Conservation (phyloP, 2,329 filamentous ascomycete genomes). For the Colletotrichum siamense region DNA sequence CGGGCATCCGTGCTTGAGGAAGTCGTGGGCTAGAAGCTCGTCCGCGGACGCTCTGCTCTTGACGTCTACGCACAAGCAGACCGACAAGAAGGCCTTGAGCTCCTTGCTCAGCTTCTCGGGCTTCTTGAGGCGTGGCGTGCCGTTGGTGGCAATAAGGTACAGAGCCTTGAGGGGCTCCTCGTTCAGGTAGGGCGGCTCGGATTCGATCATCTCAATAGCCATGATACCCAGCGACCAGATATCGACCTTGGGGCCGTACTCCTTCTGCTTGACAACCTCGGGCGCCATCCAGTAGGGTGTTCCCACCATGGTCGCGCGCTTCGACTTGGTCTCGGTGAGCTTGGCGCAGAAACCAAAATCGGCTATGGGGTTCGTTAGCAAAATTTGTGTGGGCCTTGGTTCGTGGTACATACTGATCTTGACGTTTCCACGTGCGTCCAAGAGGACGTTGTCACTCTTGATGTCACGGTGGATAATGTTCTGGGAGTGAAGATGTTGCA, state of each 20-base stretch:
- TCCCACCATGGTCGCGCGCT: slow-evolving; percentile 98
- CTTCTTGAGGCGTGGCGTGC: slow-evolving; percentile 95
- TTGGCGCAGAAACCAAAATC: slow-evolving; percentile 99
- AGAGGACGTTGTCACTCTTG: slow-evolving; percentile 97
- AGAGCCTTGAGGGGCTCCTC: slow-evolving; percentile 97
- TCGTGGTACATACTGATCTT: slow-evolving; percentile 83
- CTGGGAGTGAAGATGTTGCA: slow-evolving; percentile 93
- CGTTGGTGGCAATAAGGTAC: slow-evolving; percentile 97
- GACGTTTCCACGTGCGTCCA: slow-evolving; percentile 93
- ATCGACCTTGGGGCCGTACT: slow-evolving; percentile 97
- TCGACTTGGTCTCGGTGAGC: slow-evolving; percentile 93
- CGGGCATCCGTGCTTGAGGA: slow-evolving; percentile 90
- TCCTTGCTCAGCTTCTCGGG: slow-evolving; percentile 98
- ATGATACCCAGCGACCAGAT: slow-evolving; percentile 99
- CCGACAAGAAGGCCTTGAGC: slow-evolving; percentile 94
- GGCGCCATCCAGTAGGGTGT: slow-evolving; percentile 99
- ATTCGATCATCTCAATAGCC: slow-evolving; percentile 99
- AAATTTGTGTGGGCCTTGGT: slow-evolving; percentile 11
- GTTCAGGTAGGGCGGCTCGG: slow-evolving; percentile 96
- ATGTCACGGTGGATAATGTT: slow-evolving; percentile 99
- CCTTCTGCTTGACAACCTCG: slow-evolving; percentile 98
- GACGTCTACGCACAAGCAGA: slow-evolving; percentile 96
- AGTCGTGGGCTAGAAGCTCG: slow-evolving; percentile 90
- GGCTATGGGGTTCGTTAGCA: slow-evolving; percentile 59
- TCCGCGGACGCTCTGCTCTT: slow-evolving; percentile 91